Base-by-base conservation (phyloP, 2,329 filamentous ascomycete species). In the Teratosphaeria pseudoeucalypti region DNA sequence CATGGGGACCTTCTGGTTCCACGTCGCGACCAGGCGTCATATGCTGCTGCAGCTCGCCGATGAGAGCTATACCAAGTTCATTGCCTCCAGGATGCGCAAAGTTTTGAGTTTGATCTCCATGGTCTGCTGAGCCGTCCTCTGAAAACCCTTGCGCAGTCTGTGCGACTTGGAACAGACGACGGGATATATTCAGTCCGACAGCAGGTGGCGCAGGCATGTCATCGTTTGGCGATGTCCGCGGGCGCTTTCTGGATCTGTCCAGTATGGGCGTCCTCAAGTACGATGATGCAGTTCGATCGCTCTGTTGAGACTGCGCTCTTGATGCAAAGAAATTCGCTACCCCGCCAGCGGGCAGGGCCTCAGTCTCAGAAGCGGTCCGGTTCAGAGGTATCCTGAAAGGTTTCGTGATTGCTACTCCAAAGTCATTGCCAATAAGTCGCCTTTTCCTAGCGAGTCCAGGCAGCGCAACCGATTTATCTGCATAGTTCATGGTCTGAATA, bases 221-320 rank as follows among this genome's bases (percentile, higher is more conserved):
- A 32, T 54, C 37, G 37, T 9, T n/a, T n/a, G 12, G 55, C 6
- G 23, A 26, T 32, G 27, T 55, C 37, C 53, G 52, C 11, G 56
- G 54, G 19, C 34, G 23, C 55, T 53, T 55, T 34, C n/a, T 27
- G 6, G 29, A 34, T 47, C 60, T 10, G 55, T 59, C 52, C 6
- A 61, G 57, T 2, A 57, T 43, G 10, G 61, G 61, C 23, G 65
- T 61, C 34, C 56, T 64, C 9, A 68, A 57, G 58, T 70, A 68
- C 1, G 67, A 69, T 1, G 68, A 68, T 43, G 66, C 62, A 19
- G 39, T 61, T 2, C 11, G n/a, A 49, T n/a, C 29, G 29, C 16
- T 23, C n/a, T 52, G 37, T 47, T 39, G 55, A 43, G 34, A 34
- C 3, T 39, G 58, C 37, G 49, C 19, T 27, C 19, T 49, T 3